phyloP scores from a whole-genome alignment of 768 basidiomycete species.

The Boletus eberwhitei region DNA sequence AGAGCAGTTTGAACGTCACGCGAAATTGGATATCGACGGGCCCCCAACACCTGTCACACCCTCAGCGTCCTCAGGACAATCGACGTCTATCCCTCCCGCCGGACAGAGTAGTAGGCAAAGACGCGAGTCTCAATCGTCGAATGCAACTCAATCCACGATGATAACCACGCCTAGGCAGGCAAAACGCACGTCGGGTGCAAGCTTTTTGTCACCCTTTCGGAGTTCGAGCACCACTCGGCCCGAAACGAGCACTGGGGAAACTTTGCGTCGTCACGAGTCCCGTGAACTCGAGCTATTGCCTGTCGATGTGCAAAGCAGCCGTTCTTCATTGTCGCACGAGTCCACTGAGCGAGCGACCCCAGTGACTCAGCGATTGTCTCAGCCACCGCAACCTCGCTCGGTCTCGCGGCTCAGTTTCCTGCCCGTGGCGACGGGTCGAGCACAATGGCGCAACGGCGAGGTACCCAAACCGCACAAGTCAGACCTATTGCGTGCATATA shows the following conservation, averaged over 20 bases:
- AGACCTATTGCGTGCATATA: constrained; percentile 68
- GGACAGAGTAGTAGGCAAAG: constrained; percentile 7
- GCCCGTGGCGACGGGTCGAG: constrained; percentile 14
- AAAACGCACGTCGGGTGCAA: constrained; percentile 29
- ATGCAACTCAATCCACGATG: constrained; percentile 11
- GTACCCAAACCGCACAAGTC: constrained; percentile 43
- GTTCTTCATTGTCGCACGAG: constrained; percentile 20
- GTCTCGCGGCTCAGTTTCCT: constrained; percentile 25
- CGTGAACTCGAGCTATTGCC: constrained; percentile 23
- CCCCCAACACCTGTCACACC: neutral
- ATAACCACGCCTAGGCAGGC: constrained; percentile 15
- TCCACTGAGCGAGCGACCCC: constrained; percentile 12
- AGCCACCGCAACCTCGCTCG: constrained; percentile 12
- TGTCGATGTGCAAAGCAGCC: constrained; percentile 21
- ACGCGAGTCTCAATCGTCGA: constrained; percentile 26
- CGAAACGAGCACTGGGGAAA: constrained; percentile 11
- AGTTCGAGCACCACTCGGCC: constrained; percentile 7
- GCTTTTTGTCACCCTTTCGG: constrained; percentile 29
- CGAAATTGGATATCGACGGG: constrained; percentile 23
- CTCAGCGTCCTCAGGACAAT: neutral
- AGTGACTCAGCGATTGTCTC: constrained; percentile 12
- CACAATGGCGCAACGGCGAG: constrained; percentile 18
- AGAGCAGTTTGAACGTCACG: constrained; percentile 24
- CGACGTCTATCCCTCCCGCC: constrained; percentile 6
- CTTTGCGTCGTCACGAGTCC: constrained; percentile 5